phyloP scores from a whole-genome alignment of 106 monocot species.

The Acanthochlamys bracteata region DNA sequence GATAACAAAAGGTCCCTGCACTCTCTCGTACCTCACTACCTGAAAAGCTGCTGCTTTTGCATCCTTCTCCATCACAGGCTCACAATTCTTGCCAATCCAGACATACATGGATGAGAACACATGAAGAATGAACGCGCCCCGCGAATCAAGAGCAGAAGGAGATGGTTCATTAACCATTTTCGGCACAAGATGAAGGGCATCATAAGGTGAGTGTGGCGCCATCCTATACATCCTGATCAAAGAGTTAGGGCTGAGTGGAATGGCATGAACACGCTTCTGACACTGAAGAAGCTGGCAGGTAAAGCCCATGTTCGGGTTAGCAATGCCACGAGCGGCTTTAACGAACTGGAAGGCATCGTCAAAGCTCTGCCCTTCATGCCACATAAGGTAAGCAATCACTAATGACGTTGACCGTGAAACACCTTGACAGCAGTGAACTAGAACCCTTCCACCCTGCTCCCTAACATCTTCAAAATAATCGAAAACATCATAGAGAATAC shows the following conservation, averaged over 20 bases:
- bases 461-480: slow-evolving; percentile 99
- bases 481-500: slow-evolving; percentile 91
- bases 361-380: slow-evolving; percentile 96
- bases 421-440: slow-evolving; percentile 95
- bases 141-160: slow-evolving; percentile 58
- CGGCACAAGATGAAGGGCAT: slow-evolving; percentile 83
- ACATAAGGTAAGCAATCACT: slow-evolving; percentile 96
- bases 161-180: slow-evolving; percentile 72
- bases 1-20: slow-evolving; percentile 53
- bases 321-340: slow-evolving; percentile 85
- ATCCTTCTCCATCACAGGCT: slow-evolving; percentile 77
- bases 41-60: slow-evolving; percentile 84
- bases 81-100: slow-evolving; percentile 71
- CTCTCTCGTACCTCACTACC: slow-evolving; percentile 89
- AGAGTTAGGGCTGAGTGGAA: slow-evolving; percentile 82
- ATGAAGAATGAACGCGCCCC: slow-evolving; percentile 90
- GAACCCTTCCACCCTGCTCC: slow-evolving; percentile 59
- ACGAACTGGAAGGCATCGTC: slow-evolving; percentile 92
- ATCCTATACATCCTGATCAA: slow-evolving; percentile 74
- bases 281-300: slow-evolving; percentile 92
- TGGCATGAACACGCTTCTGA: slow-evolving; percentile 92
- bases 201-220: slow-evolving; percentile 91
- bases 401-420: slow-evolving; percentile 86
- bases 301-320: slow-evolving; percentile 98
- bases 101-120: slow-evolving; percentile 62